Conservation (phyloP, 2,329 filamentous ascomycete species). For the Colletotrichum cordylinicola region DNA sequence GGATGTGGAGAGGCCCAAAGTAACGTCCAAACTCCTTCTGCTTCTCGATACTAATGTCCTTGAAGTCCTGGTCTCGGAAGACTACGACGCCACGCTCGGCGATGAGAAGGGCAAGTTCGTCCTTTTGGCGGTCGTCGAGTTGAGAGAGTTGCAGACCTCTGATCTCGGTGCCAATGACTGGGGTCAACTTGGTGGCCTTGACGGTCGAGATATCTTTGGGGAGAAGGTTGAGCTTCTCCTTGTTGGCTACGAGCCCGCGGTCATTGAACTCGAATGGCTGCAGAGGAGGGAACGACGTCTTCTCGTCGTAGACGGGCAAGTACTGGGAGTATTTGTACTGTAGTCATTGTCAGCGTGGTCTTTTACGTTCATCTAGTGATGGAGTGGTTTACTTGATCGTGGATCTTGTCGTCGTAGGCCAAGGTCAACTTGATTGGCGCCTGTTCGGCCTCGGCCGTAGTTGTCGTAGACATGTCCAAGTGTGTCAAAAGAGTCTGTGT, state of each 20-base stretch:
- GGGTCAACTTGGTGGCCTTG: slow-evolving; percentile 21
- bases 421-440: neutral
- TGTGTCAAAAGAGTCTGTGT: too few relatives aligned
- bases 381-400: neutral
- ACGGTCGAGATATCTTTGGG: slow-evolving; percentile 20
- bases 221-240: slow-evolving; percentile 32
- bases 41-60: slow-evolving; percentile 5
- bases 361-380: neutral
- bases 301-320: slow-evolving; percentile 38
- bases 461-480: slow-evolving; percentile 82
- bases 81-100: slow-evolving; percentile 46
- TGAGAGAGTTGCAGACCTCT: slow-evolving; percentile 43
- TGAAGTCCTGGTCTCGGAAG: slow-evolving; percentile 39
- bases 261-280: slow-evolving; percentile 36
- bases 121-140: slow-evolving; percentile 42
- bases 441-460: slow-evolving; percentile 46
- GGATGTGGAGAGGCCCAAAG: slow-evolving; percentile 45
- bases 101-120: slow-evolving; percentile 47
- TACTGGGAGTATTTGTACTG: slow-evolving; percentile 37
- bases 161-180: slow-evolving; percentile 45
- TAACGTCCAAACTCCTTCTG: slow-evolving; percentile 11
- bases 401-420: slow-evolving; percentile 7
- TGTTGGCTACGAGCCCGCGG: slow-evolving; percentile 34
- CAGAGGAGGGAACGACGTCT: slow-evolving; percentile 31
- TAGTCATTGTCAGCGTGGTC: neutral